Evolutionary conservation across 305 asterid genomes (phyloP).

Genomic region (Plantago coronopus): DNA sequence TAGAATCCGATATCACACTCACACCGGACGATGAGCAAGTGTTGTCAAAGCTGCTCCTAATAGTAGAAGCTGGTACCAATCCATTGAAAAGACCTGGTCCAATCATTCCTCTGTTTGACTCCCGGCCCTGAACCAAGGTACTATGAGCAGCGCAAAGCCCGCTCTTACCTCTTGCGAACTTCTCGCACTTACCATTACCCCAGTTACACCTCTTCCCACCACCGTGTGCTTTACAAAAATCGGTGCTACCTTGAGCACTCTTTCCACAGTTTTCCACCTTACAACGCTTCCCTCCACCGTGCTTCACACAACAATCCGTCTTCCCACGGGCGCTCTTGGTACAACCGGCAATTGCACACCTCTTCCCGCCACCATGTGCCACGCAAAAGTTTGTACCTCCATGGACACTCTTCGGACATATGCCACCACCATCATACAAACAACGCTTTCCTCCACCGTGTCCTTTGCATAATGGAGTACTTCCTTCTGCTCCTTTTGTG

Average conservation of each 20-base stretch:
- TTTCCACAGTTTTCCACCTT: conserved; percentile 63
- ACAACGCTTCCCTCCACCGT: conserved; percentile 91
- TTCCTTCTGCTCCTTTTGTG: conserved; percentile 87
- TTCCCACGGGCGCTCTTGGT: conserved; percentile 95
- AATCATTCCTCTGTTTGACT: conserved; percentile 45
- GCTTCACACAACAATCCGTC: conserved; percentile 77
- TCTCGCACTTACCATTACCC: conserved; percentile 81
- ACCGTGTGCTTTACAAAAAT: conserved; percentile 90
- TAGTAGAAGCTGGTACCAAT: conserved; percentile 42
- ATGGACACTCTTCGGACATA: conserved; percentile 87
- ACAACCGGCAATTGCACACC: conserved; percentile 70
- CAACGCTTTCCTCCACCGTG: conserved; percentile 96
- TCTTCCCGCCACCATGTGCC: conserved; percentile 85
- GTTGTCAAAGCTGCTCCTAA: conserved; percentile 29
- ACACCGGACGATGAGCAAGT: conserved; percentile 47
- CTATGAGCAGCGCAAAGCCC: conserved; percentile 92
- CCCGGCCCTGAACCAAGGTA: conserved; percentile 56
- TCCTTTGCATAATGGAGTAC: conserved; percentile 89
- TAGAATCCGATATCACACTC: conserved; percentile 54
- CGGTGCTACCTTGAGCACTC: conserved; percentile 96
- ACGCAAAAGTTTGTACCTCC: conserved; percentile 83
- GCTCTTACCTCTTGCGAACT: conserved; percentile 77
- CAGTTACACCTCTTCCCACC: conserved; percentile 88
- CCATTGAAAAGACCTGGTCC: conserved; percentile 81
- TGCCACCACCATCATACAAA: conserved; percentile 77